Base-by-base conservation (phyloP, 225 moss, liverwort and hornwort genomes). In the Anthoceros angustus region DNA sequence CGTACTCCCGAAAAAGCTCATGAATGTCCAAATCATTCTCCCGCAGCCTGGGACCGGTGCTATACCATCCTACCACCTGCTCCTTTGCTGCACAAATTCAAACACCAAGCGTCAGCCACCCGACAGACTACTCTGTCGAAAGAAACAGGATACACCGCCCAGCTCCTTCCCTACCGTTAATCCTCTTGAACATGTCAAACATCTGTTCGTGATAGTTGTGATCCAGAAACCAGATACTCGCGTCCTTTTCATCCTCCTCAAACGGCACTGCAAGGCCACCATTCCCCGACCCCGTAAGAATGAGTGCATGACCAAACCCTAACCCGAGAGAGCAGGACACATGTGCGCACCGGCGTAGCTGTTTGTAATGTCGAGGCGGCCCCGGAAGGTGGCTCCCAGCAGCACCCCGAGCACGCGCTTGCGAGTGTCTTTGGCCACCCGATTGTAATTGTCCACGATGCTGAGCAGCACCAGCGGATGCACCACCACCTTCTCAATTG, bases 101-200 rank as follows among this genome's bases (percentile, higher is more conserved):
- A n/a, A 14, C 42, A 7, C 43, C 43, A 62, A 61, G 32, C 49
- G 39, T 39, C 2, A 55, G 39, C 20, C 11, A 39, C 18, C 41
- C 4, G 24, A 15, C 9, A 18, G 41, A 46, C 9, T 12, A 46
- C 14, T 14, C 40, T 7, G 0, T 7, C 7, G 32, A 32, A 32
- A 32, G 9, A 41, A 12, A 25, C 43, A 16, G 50, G 42, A 66
- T 23, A 39, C 71, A 25, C 32, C 32, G 32, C 4, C 32, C 32
- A 32, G 32, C 32, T 32, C 32, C 32, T 32, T 32, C 32, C 32
- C 32, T 79, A 95, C 95, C 95, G 70, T 95, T 95, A 60, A 95
- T 95, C 68, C 90, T 84, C 83, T 95, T 95, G 85, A 95, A 95
- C 95, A 95, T 95, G 77, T 95, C 95, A 74, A 86, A 95, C 95